Evolutionary conservation across 352 stramenopile genomes (phyloP).

Genomic region (Hyphochytrium catenoides): DNA sequence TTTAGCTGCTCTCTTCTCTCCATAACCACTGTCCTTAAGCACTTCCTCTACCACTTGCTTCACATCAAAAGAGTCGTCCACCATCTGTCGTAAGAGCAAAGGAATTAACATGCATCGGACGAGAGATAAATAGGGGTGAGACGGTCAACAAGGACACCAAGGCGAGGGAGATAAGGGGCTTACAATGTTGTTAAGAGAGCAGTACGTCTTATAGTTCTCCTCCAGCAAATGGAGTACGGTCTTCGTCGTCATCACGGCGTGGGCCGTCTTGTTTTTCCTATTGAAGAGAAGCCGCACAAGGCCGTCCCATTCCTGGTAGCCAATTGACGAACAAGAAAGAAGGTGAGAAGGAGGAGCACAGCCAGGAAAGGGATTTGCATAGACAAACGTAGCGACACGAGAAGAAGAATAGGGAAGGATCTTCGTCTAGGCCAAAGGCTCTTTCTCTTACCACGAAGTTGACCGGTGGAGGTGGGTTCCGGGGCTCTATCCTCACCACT

Average conservation of each 20-base stretch:
- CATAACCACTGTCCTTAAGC: constrained; percentile 58
- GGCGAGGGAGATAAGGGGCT: neutral
- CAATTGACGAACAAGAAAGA: constrained; percentile 1
- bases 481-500: constrained; percentile 88
- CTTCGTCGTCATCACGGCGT: constrained; percentile 89
- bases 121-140: neutral
- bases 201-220: constrained; percentile 87
- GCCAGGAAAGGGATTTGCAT: neutral
- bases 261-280: constrained; percentile 98
- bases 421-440: no score
- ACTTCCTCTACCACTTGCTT: constrained; percentile 82
- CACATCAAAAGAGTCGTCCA: constrained; percentile 49
- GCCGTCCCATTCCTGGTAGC: constrained; percentile 85
- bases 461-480: constrained; percentile 91
- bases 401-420: neutral
- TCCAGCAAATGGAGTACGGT: constrained; percentile 80
- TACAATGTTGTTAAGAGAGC: constrained; percentile 67
- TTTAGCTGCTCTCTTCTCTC: constrained; percentile 74
- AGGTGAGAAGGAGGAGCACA: neutral
- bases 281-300: constrained; percentile 99
- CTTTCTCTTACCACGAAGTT: constrained; percentile 78
- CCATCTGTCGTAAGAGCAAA: constrained; percentile 16
- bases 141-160: neutral
- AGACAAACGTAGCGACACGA: neutral
- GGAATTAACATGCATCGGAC: no score